These are phyloP conservation scores for Starmera amethionina DNA, from an alignment of 805 yeast genomes.

Conservation along the genomic window DNA sequence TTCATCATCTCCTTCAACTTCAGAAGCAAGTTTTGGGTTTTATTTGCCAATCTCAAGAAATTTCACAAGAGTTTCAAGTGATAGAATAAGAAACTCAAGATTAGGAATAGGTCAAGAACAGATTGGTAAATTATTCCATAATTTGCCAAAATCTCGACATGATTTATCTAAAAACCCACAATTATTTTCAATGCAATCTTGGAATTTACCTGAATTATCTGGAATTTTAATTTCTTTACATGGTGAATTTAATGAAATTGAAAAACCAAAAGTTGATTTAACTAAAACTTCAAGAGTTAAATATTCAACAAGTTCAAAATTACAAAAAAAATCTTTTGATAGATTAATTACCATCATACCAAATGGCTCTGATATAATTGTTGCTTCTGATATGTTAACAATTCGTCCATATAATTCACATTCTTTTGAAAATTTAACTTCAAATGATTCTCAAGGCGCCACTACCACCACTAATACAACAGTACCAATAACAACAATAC, in stretches of 20 bases:
- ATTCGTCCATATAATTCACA: slow-evolving; percentile 37
- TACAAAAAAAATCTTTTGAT: slow-evolving; percentile 72
- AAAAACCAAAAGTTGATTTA: slow-evolving; percentile 36
- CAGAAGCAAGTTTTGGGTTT: slow-evolving; percentile 43
- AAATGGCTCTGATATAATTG: slow-evolving; percentile 58
- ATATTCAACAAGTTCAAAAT: slow-evolving; percentile 21
- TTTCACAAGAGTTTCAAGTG: slow-evolving; percentile 46
- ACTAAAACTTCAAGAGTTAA: slow-evolving; percentile 15
- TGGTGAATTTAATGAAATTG: slow-evolving; percentile 72
- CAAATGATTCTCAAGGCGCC: slow-evolving; percentile 17
- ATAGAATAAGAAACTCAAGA: slow-evolving; percentile 45
- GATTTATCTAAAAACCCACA: slow-evolving; percentile 52
- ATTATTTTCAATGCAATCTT: slow-evolving; percentile 67
- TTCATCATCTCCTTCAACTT: slow-evolving; percentile 49
- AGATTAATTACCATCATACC: slow-evolving; percentile 69
- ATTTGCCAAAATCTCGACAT: slow-evolving; percentile 75
- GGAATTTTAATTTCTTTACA: slow-evolving; percentile 77
- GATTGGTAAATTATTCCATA: slow-evolving; percentile 50
- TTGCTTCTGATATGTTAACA: slow-evolving; percentile 71
- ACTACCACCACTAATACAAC: slow-evolving; percentile 20
- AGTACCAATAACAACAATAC: slow-evolving; percentile 3
- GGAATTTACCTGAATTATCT: slow-evolving; percentile 58
- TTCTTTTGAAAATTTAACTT: too few relatives aligned
- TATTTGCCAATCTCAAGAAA: slow-evolving; percentile 74
- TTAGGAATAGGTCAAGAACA: slow-evolving; percentile 61